These are phyloP conservation scores for Daldinia sp. DNA, from an alignment of 2,329 filamentous ascomycete species.

Conservation along the genomic window DNA sequence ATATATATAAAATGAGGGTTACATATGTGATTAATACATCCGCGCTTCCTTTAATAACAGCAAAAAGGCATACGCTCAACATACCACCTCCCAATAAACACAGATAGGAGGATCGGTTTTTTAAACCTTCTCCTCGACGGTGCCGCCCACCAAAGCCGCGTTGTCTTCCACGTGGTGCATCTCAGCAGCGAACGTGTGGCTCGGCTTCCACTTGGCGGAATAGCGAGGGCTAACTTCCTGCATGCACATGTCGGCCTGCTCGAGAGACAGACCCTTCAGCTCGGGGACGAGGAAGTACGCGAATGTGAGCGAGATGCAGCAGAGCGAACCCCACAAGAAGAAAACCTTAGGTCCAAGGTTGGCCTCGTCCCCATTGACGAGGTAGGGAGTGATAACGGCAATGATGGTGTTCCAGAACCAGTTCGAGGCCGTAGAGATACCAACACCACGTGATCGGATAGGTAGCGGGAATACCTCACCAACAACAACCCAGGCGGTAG, in stretches of 20 bases:
- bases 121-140: slow-evolving; percentile 44
- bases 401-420: slow-evolving; percentile 75
- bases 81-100: background rate
- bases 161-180: slow-evolving; percentile 43
- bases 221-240: slow-evolving; percentile 55
- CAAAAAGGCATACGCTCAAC: background rate
- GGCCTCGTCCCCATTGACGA: slow-evolving; percentile 62
- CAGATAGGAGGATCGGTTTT: background rate
- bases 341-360: slow-evolving; percentile 55
- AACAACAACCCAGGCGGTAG: slow-evolving; percentile 72
- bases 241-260: slow-evolving; percentile 75
- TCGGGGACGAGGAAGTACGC: slow-evolving; percentile 71
- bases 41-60: background rate
- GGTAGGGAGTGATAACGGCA: slow-evolving; percentile 73
- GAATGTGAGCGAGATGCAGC: slow-evolving; percentile 62
- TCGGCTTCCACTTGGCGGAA: slow-evolving; percentile 47
- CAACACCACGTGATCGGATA: slow-evolving; percentile 76
- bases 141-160: slow-evolving; percentile 34
- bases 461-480: slow-evolving; percentile 80
- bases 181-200: slow-evolving; percentile 48
- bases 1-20: background rate
- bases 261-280: slow-evolving; percentile 76
- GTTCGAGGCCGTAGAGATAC: slow-evolving; percentile 75
- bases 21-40: background rate
- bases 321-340: slow-evolving; percentile 71